Percentiles rank a stretch among this genome's conserved stretches.
Evolutionary conservation across 2,329 filamentous ascomycete species (phyloP).

Genomic region (Fusarium lyarnte): DNA sequence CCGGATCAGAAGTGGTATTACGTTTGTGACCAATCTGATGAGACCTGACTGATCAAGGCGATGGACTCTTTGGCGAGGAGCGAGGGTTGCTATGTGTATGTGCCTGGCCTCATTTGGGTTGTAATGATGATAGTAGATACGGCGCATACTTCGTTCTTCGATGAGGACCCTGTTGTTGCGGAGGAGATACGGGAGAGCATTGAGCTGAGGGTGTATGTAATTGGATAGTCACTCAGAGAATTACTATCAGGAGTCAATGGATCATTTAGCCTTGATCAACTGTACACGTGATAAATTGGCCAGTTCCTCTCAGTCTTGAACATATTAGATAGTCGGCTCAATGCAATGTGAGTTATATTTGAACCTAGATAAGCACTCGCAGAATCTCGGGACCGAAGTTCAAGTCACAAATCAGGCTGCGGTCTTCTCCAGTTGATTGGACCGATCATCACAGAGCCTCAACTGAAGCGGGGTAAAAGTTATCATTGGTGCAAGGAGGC

Average conservation of each 20-base stretch:
- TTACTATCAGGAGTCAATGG: too few species aligned
- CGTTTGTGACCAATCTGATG: too few species aligned
- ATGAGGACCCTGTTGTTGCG: background rate
- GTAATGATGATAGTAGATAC: background rate
- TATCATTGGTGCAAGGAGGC: background rate
- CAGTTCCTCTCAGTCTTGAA: background rate
- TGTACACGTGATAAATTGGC: too few species aligned
- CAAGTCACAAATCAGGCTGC: background rate
- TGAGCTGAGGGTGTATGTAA: background rate
- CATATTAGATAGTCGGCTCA: too few species aligned
- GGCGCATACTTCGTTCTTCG: background rate
- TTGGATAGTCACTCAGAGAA: background rate
- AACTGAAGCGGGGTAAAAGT: background rate
- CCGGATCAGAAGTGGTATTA: too few species aligned
- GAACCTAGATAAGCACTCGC: background rate
- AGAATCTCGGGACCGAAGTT: background rate
- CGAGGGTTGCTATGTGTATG: too few species aligned
- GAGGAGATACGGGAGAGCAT: background rate
- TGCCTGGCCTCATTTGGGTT: background rate
- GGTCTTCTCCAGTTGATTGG: fast-evolving
- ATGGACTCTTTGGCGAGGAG: too few species aligned
- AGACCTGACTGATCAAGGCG: too few species aligned
- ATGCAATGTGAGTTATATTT: background rate
- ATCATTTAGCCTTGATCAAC: too few species aligned
- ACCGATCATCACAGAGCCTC: background rate